phyloP scores from a whole-genome alignment of 1,284 basidiomycete species.

The Cerioporus squamosus region DNA sequence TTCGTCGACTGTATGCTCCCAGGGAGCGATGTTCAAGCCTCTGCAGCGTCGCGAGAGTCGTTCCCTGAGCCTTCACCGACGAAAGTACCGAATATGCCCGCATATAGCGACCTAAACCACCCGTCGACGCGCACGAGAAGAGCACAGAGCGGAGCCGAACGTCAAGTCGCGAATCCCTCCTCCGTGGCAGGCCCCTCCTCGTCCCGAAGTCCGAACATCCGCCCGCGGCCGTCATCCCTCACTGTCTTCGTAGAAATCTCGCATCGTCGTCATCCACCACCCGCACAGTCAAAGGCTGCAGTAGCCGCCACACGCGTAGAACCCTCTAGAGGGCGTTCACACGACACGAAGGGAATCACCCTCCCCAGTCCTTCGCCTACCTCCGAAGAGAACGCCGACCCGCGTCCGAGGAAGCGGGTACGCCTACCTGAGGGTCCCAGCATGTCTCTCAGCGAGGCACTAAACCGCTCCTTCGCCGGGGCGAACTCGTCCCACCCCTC shows the following conservation, averaged over 20 bases:
- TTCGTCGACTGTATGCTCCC: not conserved
- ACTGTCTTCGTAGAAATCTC: conserved; percentile 10
- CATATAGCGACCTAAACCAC: not conserved
- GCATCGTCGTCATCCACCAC: not conserved
- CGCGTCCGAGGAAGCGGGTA: not conserved
- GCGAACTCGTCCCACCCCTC: not conserved
- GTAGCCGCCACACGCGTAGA: not conserved
- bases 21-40: no score
- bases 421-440: not conserved
- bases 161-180: not conserved
- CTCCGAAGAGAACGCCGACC: not conserved
- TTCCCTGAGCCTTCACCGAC: conserved; percentile 6
- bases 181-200: no score
- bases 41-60: not conserved
- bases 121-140: not conserved
- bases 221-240: not conserved
- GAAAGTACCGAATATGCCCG: not conserved
- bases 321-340: conserved; percentile 3
- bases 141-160: not conserved
- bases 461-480: conserved; percentile 12
- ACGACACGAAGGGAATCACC: conserved; percentile 2
- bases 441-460: conserved; percentile 7
- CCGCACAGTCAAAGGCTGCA: not conserved
- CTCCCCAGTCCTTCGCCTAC: conserved; percentile 16
- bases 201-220: no score